Evolutionary conservation across 495 filamentous ascomycete species (phyloP).

Genomic region (Tetracladium setigerum): DNA sequence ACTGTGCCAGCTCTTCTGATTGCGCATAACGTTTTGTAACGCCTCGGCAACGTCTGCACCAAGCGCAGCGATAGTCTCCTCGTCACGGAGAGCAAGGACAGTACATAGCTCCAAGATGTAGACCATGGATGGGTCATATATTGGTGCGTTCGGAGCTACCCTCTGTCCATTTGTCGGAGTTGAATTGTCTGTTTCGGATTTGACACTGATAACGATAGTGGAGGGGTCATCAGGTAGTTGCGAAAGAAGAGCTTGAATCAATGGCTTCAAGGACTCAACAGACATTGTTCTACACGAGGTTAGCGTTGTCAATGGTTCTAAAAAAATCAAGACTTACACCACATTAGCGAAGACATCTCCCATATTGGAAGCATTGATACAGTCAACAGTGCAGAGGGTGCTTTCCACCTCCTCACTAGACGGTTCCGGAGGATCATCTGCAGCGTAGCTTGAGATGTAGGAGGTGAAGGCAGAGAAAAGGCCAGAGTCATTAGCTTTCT

Average conservation of each 20-base stretch:
- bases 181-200: constrained; percentile 61
- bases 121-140: constrained; percentile 82
- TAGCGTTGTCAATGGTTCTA: background rate
- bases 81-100: constrained; percentile 70
- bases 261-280: constrained; percentile 50
- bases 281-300: constrained; percentile 53
- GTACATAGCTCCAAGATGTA: constrained; percentile 88
- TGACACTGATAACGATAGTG: constrained; percentile 78
- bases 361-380: constrained; percentile 82
- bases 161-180: constrained; percentile 52
- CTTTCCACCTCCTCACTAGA: constrained; percentile 96
- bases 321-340: constrained; percentile 45
- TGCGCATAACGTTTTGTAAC: constrained; percentile 72
- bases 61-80: constrained; percentile 58
- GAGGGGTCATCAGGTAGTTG: constrained; percentile 80
- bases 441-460: constrained; percentile 97
- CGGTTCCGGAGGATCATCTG: constrained; percentile 93
- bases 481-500: constrained; percentile 67
- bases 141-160: constrained; percentile 39
- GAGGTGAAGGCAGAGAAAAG: constrained; percentile 90
- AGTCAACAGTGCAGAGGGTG: constrained; percentile 89
- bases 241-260: constrained; percentile 69
- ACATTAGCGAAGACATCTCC: constrained; percentile 79
- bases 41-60: constrained; percentile 74
- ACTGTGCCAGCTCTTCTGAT: constrained; percentile 69